Evolutionary conservation across 108 stramenopile species (phyloP).

Genomic region (Discostella pseudostelligera): DNA sequence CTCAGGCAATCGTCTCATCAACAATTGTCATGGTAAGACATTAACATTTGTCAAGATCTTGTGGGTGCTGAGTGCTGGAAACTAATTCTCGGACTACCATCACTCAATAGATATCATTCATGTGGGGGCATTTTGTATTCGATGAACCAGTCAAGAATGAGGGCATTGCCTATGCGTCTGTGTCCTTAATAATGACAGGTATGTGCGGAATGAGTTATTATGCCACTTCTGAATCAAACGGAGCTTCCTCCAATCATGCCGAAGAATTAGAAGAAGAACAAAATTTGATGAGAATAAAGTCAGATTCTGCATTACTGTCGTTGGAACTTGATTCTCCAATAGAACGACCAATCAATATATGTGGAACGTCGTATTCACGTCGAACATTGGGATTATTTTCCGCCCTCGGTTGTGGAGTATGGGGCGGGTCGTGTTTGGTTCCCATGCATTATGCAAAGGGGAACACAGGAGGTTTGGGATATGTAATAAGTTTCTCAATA

Average conservation of each 20-base stretch:
- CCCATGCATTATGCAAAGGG: conserved; percentile 51
- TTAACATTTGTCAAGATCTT: too few species aligned
- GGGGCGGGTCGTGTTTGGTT: conserved; percentile 53
- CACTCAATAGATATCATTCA: too few species aligned
- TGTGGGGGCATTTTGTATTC: conserved; percentile 75
- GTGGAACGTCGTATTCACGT: conserved; percentile 26
- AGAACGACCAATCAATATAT: conserved; percentile 10
- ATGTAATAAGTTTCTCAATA: conserved; percentile 70
- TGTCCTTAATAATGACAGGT: conserved; percentile 50
- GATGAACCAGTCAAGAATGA: conserved; percentile 46
- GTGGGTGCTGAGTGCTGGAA: too few species aligned
- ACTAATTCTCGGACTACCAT: too few species aligned
- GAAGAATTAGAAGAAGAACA: conserved; percentile 22
- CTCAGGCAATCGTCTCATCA: conserved; percentile 66
- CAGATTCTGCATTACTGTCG: not conserved
- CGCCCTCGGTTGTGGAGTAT: conserved; percentile 43
- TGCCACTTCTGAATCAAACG: conserved; percentile 29
- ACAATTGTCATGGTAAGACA: conserved; percentile 65
- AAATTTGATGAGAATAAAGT: conserved; percentile 17
- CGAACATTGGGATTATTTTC: conserved; percentile 30
- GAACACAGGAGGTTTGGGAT: conserved; percentile 58
- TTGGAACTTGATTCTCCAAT: conserved; percentile 14
- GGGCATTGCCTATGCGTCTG: conserved; percentile 39
- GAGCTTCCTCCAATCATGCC: not conserved
- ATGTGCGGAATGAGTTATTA: conserved; percentile 77